Conservation (phyloP, 352 stramenopile genomes). For the Halophytophthora batemanensis region DNA sequence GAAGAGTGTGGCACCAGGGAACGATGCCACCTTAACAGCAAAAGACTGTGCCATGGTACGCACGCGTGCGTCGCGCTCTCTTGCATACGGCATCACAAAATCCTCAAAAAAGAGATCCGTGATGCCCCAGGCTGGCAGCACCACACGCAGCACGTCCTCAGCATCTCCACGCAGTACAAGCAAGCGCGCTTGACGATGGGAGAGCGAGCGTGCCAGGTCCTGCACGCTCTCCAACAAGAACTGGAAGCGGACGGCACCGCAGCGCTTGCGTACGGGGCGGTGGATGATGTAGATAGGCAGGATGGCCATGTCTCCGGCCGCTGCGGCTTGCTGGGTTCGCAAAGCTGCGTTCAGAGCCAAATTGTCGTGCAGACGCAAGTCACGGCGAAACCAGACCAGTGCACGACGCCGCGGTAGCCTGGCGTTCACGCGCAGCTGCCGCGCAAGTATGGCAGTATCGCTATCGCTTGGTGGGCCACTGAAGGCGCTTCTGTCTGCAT, state of each 20-base stretch:
- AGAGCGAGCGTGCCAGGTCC: conserved; percentile 60
- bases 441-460: no score
- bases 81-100: conserved; percentile 46
- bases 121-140: conserved; percentile 57
- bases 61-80: conserved; percentile 41
- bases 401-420: conserved; percentile 27
- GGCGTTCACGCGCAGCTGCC: background rate
- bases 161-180: conserved; percentile 61
- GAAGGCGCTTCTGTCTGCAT: background rate
- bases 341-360: conserved; percentile 80
- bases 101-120: conserved; percentile 74
- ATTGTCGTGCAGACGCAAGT: conserved; percentile 96
- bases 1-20: conserved; percentile 51
- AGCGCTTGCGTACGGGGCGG: conserved; percentile 62
- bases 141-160: conserved; percentile 42
- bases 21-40: conserved; percentile 31
- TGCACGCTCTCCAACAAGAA: conserved; percentile 92
- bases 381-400: conserved; percentile 93
- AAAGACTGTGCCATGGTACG: conserved; percentile 31
- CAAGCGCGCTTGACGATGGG: conserved; percentile 31
- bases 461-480: no score
- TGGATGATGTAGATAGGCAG: conserved; percentile 89
- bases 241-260: conserved; percentile 69
- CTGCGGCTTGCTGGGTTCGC: conserved; percentile 11
- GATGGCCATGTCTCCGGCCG: conserved; percentile 26